Conservation (phyloP, 345 rosid species). For the Linum lewisii region DNA sequence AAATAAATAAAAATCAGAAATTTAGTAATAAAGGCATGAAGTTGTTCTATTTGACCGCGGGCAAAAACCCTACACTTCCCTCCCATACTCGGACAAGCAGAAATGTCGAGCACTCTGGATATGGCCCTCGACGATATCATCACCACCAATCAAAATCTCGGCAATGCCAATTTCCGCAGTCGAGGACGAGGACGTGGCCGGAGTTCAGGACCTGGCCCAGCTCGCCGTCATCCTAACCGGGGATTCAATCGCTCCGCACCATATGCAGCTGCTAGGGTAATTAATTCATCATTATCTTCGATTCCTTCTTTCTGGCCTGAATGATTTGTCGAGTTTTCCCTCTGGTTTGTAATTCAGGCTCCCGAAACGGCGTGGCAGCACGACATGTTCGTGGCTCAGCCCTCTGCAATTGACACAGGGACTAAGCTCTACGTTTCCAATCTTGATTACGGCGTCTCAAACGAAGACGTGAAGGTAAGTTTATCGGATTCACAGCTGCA, state of each 20-base stretch:
- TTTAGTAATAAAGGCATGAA: no score
- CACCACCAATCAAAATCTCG: constrained; percentile 63
- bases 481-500: no score
- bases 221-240: constrained; percentile 60
- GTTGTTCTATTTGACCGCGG: no score
- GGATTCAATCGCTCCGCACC: constrained; percentile 56
- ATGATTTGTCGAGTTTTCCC: constrained; percentile 17
- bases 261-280: constrained; percentile 44
- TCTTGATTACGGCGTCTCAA: constrained; percentile 87
- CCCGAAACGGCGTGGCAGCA: constrained; percentile 88
- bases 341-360: constrained; percentile 30
- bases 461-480: constrained; percentile 82
- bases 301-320: not conserved
- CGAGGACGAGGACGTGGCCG: constrained; percentile 24
- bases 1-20: no score
- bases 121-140: constrained; percentile 97
- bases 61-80: constrained; percentile 14
- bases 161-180: constrained; percentile 48
- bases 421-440: constrained; percentile 90
- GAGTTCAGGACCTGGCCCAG: constrained; percentile 48
- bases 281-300: not conserved
- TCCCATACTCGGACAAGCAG: not conserved
- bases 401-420: constrained; percentile 74
- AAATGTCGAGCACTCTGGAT: constrained; percentile 82
- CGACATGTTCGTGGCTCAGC: constrained; percentile 65